Evolutionary conservation across 2,329 filamentous ascomycete genomes (phyloP).

Genomic region (Chaetomium sp.): DNA sequence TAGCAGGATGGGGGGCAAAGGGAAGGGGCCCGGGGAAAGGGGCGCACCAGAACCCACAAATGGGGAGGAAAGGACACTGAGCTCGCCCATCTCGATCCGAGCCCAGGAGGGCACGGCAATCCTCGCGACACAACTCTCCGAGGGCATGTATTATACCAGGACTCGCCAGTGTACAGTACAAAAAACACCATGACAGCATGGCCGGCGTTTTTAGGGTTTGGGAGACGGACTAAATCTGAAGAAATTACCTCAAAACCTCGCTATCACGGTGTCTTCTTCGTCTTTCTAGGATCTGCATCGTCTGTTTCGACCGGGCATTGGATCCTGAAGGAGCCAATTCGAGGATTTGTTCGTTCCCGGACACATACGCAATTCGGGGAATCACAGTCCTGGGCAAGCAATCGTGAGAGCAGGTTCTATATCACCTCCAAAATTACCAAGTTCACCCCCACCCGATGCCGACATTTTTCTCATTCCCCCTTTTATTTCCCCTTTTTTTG

Average conservation of each 20-base stretch:
- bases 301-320: background rate
- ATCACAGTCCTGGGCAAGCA: background rate
- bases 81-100: background rate
- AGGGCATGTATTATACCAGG: conserved; percentile 26
- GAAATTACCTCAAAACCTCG: background rate
- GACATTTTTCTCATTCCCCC: background rate
- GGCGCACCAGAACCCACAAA: background rate
- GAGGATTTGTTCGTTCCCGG: background rate
- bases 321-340: background rate
- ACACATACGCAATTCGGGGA: background rate
- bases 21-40: background rate
- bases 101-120: background rate
- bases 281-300: background rate
- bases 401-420: background rate
- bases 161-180: conserved; percentile 25
- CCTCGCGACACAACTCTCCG: background rate
- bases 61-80: background rate
- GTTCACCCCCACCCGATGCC: background rate
- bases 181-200: conserved; percentile 22
- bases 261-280: background rate
- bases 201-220: conserved; percentile 28
- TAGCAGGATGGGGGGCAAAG: background rate
- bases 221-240: conserved; percentile 12
- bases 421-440: background rate
- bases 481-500: background rate